phyloP scores from a whole-genome alignment of 352 stramenopile species.

The Globisporangium cylindrosporum region DNA sequence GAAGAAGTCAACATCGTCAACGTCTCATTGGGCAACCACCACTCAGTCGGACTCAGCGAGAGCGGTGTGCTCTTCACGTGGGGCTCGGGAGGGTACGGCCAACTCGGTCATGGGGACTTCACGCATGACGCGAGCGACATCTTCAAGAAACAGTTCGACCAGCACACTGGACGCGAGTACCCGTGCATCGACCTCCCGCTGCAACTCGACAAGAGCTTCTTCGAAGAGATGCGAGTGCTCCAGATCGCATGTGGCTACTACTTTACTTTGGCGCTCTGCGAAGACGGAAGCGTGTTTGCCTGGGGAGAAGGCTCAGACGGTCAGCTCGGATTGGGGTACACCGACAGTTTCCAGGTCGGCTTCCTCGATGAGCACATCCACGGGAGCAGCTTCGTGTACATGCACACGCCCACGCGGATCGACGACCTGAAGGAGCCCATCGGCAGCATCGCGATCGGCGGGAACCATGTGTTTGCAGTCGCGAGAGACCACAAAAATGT shows the following conservation, averaged over 20 bases:
- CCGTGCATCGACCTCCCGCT: conserved; percentile 63
- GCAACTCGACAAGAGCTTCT: conserved; percentile 66
- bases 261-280: conserved; percentile 64
- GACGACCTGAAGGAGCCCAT: conserved; percentile 61
- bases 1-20: conserved; percentile 48
- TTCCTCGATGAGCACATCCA: conserved; percentile 71
- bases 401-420: conserved; percentile 56
- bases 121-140: conserved; percentile 36
- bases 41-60: conserved; percentile 64
- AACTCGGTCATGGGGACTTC: conserved; percentile 76
- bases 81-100: conserved; percentile 61
- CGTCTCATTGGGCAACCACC: conserved; percentile 53
- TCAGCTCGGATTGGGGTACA: conserved; percentile 62
- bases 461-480: conserved; percentile 73
- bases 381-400: conserved; percentile 74
- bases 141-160: conserved; percentile 64
- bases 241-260: conserved; percentile 77
- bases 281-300: conserved; percentile 67
- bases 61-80: conserved; percentile 66
- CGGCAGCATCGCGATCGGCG: conserved; percentile 44
- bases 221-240: conserved; percentile 68
- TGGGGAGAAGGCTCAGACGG: conserved; percentile 78
- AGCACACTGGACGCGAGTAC: conserved; percentile 63
- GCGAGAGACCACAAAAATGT: conserved; percentile 40
- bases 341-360: conserved; percentile 60